Conservation (phyloP, 2,329 filamentous ascomycete genomes). For the Sporothrix brasiliensis region DNA sequence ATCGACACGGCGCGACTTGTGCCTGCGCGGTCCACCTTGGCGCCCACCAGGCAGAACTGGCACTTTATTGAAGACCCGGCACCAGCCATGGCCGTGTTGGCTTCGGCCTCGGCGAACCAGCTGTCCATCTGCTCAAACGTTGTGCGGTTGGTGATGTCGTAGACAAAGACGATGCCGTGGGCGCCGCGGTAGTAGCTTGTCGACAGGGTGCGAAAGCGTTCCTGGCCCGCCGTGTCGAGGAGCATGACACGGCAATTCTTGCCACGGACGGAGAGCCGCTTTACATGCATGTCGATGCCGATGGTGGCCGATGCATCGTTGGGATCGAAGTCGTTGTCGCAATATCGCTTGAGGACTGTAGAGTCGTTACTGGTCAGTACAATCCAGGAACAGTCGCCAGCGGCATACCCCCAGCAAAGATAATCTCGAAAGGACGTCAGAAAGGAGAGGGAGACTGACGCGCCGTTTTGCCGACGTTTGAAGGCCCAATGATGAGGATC, state of each 20-base stretch:
- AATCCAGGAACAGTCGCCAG: not conserved
- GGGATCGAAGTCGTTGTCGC: slow-evolving; percentile 60
- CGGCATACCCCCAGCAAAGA: not conserved
- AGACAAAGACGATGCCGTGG: slow-evolving; percentile 54
- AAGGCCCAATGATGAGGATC: slow-evolving; percentile 59
- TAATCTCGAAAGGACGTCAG: not conserved
- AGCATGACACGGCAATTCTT: slow-evolving; percentile 57
- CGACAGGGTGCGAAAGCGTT: slow-evolving; percentile 55
- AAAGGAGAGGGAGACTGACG: slow-evolving; percentile 45
- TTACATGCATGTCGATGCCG: slow-evolving; percentile 62
- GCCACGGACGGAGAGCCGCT: slow-evolving; percentile 56
- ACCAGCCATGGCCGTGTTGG: slow-evolving; percentile 47
- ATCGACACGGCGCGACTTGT: slow-evolving; percentile 49
- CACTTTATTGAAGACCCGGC: not conserved
- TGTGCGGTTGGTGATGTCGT: slow-evolving; percentile 53
- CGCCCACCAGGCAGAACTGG: slow-evolving; percentile 47
- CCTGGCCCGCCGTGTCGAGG: slow-evolving; percentile 56
- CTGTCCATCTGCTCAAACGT: slow-evolving; percentile 56
- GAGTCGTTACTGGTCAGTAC: not conserved
- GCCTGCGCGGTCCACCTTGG: slow-evolving; percentile 54
- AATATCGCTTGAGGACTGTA: slow-evolving; percentile 57
- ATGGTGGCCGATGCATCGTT: slow-evolving; percentile 59
- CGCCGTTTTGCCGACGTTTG: slow-evolving; percentile 59
- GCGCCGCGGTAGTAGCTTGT: slow-evolving; percentile 56
- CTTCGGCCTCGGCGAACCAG: slow-evolving; percentile 58